Evolutionary conservation across 1,139 yeast genomes (phyloP), one percentile per base, ranked within the genome.

Genomic region (Blastobotrys malaysiensis): DNA sequence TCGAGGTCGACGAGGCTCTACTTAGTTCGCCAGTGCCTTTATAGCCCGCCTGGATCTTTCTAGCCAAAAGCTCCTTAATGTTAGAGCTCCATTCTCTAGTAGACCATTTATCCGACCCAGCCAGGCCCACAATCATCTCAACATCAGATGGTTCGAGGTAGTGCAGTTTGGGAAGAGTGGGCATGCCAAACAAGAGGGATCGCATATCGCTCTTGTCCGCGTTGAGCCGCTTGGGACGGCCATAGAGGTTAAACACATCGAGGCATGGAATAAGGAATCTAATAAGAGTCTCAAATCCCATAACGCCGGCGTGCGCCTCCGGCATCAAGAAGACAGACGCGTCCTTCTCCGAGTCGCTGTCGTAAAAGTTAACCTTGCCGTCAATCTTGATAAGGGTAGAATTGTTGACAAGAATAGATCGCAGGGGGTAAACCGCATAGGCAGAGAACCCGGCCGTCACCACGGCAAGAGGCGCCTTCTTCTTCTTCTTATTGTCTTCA

Each of bases 251-350:
- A 72, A 90, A 93, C 0, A 95, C 81, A 67, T 93, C 97, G 72
- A 89, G 76, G 21, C 88, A 74, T 0, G 98, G 98, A 5, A 93
- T 78, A 63, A 93, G 73, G 66, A 89, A 90, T 59, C 98, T 77
- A 57, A 93, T 91, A 64, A 91, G 78, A 1, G 98, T 91, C 69
- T 93, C 98, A 69, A 85, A 91, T 5, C 98, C 97, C 0, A 95
- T 95, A 45, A 93, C 97, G 11, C 96, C 84, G 43, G 91, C 85
- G 69, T 90, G 98, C 64, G 81, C 86, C 67, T 93, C 97, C 4
- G 98, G 97, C 97, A 93, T 91, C 60, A 93, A 73, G 67, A 91
- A 91, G 43, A 93, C 82, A n/a, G 90, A 81, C 1, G 96, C 86
- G 52, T 83, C 86, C 64, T 84, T 84, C 54, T 85, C 82, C 19